Evolutionary conservation across 306 rosid species (phyloP).

Genomic region (Rubus idaeus): DNA sequence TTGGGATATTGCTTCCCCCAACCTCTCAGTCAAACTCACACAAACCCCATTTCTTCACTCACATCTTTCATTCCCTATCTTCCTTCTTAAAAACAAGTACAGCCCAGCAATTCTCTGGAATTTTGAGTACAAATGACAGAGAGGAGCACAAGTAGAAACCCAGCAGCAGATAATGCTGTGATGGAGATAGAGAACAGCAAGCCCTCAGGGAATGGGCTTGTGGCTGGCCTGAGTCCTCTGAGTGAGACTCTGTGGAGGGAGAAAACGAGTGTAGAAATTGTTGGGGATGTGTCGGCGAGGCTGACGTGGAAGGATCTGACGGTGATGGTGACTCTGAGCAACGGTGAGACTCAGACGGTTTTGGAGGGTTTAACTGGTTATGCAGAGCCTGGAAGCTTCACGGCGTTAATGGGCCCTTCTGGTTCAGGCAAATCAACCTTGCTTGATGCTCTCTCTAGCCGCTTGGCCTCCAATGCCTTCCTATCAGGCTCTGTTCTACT

Average conservation of each 20-base stretch:
- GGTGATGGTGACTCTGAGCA: conserved; percentile 72
- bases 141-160: conserved; percentile 23
- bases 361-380: conserved; percentile 79
- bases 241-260: conserved; percentile 96
- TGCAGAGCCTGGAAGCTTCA: conserved; percentile 92
- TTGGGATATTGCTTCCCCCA: not conserved
- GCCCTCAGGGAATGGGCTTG: conserved; percentile 44
- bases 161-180: conserved; percentile 23
- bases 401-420: conserved; percentile 97
- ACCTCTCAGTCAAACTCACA: conserved; percentile 53
- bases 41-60: conserved; percentile 50
- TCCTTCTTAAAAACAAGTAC: not conserved
- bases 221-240: conserved; percentile 61
- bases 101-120: not conserved
- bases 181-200: conserved; percentile 81
- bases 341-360: conserved; percentile 87
- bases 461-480: conserved; percentile 86
- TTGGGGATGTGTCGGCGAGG: conserved; percentile 89
- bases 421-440: conserved; percentile 95
- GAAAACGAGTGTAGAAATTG: conserved; percentile 51
- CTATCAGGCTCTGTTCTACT: conserved; percentile 84
- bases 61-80: conserved; percentile 39
- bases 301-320: conserved; percentile 97
- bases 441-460: conserved; percentile 93
- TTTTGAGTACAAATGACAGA: not conserved